Base-by-base conservation (phyloP, 352 stramenopile genomes). In the Saprolegnia parasitica region DNA sequence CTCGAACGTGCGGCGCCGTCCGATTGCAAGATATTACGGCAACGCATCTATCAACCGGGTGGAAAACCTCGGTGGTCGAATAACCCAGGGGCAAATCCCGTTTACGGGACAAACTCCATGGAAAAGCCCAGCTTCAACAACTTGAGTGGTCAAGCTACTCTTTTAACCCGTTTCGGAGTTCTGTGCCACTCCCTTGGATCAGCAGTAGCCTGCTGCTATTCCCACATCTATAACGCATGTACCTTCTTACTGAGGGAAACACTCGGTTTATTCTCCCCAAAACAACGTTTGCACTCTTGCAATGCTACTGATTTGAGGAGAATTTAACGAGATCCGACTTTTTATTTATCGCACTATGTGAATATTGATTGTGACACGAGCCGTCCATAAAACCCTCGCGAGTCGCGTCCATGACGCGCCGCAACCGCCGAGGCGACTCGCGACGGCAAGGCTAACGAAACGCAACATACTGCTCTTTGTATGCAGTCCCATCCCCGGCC, bases 331-430 rank as follows among this genome's bases (percentile, higher is more conserved):
- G 11, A 35, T 49, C 18, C 13, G 18, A 49, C 42, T 49, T 49
- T 49, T 49, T 49, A 49, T 49, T n/a, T n/a, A 8, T 15, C 11
- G 10, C 11, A 15, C 11, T 1, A 10, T 3, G 13, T n/a, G 42
- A n/a, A 49, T 10, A 4, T n/a, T 49, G 13, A 15, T 24, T 60
- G 52, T 60, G 52, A 60, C 52, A 60, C 52, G 11, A 60, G 20
- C 24, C 24, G 52, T 15, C n/a, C 13, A 60, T 60, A 60, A 60
- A 60, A 60, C 24, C 11, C 47, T 16, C 52, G 35, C 52, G 13
- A 60, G n/a, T 42, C 24, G 13, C 16, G 24, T 60, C 52, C 52
- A 60, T 60, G 52, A 60, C 52, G 52, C 52, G 52, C 42, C 42
- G 42, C 42, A 49, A 49, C 42, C 42, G 42, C 42, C 18, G 42